phyloP scores from a whole-genome alignment of 768 basidiomycete species.

The Hortiboletus campestris region DNA sequence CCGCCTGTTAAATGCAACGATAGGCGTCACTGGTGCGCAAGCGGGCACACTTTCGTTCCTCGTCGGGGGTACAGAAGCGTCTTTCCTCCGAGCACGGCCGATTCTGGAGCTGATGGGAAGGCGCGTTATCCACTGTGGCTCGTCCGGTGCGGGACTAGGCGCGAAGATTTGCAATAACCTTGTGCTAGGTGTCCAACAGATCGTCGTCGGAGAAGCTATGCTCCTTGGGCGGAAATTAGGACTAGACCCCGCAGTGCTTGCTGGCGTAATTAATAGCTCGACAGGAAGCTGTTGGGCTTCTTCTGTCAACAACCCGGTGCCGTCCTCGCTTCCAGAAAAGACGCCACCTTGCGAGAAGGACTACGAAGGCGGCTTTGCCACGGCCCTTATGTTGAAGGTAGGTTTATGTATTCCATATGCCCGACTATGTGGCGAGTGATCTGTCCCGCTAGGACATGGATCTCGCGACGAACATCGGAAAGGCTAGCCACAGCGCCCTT shows the following conservation, averaged over 20 bases:
- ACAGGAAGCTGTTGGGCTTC: constrained; percentile 84
- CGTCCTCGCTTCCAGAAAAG: constrained; percentile 63
- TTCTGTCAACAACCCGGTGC: constrained; percentile 86
- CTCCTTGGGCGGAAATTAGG: constrained; percentile 81
- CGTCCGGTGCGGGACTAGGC: constrained; percentile 76
- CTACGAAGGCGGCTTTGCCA: constrained; percentile 86
- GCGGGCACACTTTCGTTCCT: constrained; percentile 90
- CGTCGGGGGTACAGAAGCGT: constrained; percentile 69
- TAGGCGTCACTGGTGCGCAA: constrained; percentile 83
- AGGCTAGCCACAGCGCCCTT: constrained; percentile 45
- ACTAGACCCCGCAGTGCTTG: constrained; percentile 70
- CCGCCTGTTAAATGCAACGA: constrained; percentile 3
- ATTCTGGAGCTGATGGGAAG: constrained; percentile 74
- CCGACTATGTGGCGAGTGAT: constrained; percentile 2
- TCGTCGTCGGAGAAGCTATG: constrained; percentile 89
- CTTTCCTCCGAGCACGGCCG: constrained; percentile 57
- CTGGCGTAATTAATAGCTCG: constrained; percentile 81
- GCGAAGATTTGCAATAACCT: constrained; percentile 93
- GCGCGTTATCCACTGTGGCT: constrained; percentile 80
- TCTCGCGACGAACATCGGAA: constrained; percentile 67
- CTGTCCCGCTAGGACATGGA: constrained; percentile 68
- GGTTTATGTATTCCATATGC: neutral
- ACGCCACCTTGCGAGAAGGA: constrained; percentile 80
- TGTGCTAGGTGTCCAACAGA: constrained; percentile 74
- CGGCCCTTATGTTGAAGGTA: constrained; percentile 81